Percentiles rank a stretch among this genome's conserved stretches.
Evolutionary conservation across 345 rosid genomes (phyloP).

Genomic region (Rhodomyrtus tomentosa): DNA sequence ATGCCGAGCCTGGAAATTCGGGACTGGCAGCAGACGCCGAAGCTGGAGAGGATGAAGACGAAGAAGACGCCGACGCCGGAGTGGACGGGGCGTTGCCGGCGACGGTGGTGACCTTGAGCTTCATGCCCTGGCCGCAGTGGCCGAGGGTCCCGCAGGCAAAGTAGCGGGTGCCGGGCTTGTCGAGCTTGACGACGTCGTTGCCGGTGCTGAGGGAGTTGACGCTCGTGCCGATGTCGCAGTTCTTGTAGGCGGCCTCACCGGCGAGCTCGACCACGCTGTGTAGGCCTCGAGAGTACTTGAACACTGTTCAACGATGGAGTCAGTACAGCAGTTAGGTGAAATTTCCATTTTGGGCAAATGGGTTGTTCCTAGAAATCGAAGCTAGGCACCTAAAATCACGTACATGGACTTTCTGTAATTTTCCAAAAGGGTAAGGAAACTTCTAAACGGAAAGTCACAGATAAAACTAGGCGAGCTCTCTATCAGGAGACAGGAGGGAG

Average conservation of each 20-base stretch:
- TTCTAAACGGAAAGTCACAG: neutral
- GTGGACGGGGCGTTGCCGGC: constrained; percentile 41
- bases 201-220: constrained; percentile 55
- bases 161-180: constrained; percentile 60
- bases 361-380: neutral
- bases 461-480: neutral
- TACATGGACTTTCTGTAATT: neutral
- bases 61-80: constrained; percentile 19
- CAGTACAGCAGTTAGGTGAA: neutral
- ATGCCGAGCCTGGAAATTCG: neutral
- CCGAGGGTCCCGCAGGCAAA: constrained; percentile 82
- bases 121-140: constrained; percentile 87
- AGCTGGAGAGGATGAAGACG: constrained; percentile 8
- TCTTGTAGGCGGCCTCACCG: constrained; percentile 63
- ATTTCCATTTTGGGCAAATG: neutral
- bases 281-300: constrained; percentile 63
- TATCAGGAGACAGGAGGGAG: neutral
- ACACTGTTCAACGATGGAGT: constrained; percentile 25
- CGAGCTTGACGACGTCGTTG: constrained; percentile 61
- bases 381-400: neutral
- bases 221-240: constrained; percentile 61
- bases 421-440: neutral
- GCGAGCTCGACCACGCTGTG: constrained; percentile 82
- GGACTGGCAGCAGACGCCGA: neutral
- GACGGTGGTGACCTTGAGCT: constrained; percentile 52